Evolutionary conservation across 139 green algal genomes (phyloP).

Genomic region (Coccomyxa sp.): DNA sequence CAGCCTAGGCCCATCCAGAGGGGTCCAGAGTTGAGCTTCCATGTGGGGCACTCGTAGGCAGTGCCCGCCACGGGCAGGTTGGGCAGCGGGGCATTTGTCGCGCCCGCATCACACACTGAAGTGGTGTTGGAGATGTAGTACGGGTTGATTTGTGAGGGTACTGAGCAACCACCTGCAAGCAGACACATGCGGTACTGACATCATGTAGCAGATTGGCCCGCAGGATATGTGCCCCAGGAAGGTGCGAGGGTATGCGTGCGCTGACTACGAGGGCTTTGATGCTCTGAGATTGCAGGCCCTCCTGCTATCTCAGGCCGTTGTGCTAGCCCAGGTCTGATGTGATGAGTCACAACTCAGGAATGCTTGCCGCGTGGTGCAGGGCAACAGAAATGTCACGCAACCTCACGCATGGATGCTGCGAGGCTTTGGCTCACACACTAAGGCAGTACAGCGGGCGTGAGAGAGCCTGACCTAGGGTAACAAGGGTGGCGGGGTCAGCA

Average conservation of each 20-base stretch:
- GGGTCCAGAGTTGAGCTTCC: slow-evolving; percentile 48
- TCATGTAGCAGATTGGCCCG: too few species aligned
- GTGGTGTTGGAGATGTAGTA: not conserved
- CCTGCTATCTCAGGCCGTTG: too few species aligned
- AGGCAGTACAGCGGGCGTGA: not conserved
- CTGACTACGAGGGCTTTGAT: too few species aligned
- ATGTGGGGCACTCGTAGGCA: slow-evolving; percentile 23
- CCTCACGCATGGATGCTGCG: too few species aligned
- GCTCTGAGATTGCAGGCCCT: too few species aligned
- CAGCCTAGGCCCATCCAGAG: slow-evolving; percentile 74
- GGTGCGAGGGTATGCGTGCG: too few species aligned
- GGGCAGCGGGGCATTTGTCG: not conserved
- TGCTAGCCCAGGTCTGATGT: too few species aligned
- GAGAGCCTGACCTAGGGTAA: slow-evolving; percentile 25
- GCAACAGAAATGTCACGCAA: too few species aligned
- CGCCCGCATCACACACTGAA: not conserved
- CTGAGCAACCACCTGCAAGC: slow-evolving; percentile 8
- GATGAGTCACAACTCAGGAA: too few species aligned
- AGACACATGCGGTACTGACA: not conserved
- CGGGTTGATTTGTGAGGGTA: not conserved
- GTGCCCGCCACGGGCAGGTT: not conserved
- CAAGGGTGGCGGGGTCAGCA: slow-evolving; percentile 60
- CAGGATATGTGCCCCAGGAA: too few species aligned
- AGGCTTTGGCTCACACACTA: too few species aligned
- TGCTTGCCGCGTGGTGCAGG: too few species aligned